Evolutionary conservation across 768 basidiomycete species (phyloP).

Genomic region (Mycena epipterygia): DNA sequence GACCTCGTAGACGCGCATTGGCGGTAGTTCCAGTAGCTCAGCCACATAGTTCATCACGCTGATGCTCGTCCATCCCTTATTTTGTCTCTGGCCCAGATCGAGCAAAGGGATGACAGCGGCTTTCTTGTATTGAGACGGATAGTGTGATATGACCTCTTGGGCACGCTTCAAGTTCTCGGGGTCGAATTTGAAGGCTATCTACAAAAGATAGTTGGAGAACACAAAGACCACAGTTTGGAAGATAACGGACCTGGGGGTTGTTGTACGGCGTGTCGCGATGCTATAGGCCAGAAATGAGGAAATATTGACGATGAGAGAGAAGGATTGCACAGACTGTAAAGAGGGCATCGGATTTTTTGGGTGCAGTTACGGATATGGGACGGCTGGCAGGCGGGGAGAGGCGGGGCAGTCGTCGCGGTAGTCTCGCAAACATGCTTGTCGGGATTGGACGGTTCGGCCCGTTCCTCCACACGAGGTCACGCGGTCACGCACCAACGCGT

Average conservation of each 20-base stretch:
- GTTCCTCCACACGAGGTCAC: too few relatives aligned
- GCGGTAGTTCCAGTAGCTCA: constrained; percentile 91
- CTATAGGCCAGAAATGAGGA: constrained; percentile 56
- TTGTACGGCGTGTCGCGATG: constrained; percentile 96
- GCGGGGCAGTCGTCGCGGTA: constrained; percentile 48
- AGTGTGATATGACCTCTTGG: constrained; percentile 90
- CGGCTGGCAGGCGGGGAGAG: constrained; percentile 45
- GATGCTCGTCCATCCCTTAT: constrained; percentile 98
- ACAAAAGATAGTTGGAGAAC: constrained; percentile 9
- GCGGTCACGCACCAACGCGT: background rate
- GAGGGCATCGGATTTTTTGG: constrained; percentile 82
- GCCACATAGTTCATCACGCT: constrained; percentile 99
- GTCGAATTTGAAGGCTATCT: constrained; percentile 94
- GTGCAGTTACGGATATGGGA: constrained; percentile 56
- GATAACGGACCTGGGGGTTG: constrained; percentile 74
- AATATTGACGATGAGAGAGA: constrained; percentile 9
- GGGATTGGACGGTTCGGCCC: constrained; percentile 20
- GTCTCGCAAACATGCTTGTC: constrained; percentile 49
- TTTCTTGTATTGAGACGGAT: constrained; percentile 99
- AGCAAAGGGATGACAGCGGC: constrained; percentile 97
- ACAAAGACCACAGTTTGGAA: constrained; percentile 13
- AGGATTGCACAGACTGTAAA: constrained; percentile 77
- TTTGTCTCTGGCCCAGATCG: constrained; percentile 96
- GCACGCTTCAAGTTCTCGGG: constrained; percentile 88
- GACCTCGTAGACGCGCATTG: constrained; percentile 99